phyloP scores from a whole-genome alignment of 495 filamentous ascomycete species.

The Penicillium steckii region DNA sequence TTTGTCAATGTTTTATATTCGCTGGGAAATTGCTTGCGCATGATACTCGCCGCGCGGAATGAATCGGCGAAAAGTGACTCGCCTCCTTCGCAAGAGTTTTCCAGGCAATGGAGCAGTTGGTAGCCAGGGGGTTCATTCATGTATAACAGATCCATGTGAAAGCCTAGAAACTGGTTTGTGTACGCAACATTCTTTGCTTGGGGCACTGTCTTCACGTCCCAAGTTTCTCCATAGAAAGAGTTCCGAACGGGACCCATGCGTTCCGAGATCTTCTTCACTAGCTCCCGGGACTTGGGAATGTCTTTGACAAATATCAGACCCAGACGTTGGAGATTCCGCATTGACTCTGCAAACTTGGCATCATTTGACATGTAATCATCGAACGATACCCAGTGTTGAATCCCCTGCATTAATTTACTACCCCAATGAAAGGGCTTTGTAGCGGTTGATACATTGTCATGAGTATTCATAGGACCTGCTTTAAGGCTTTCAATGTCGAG shows the following conservation, averaged over 20 bases:
- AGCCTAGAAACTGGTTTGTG: slow-evolving; percentile 71
- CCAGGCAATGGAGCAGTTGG: slow-evolving; percentile 84
- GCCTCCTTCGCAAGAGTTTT: slow-evolving; percentile 72
- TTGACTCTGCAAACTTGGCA: slow-evolving; percentile 48
- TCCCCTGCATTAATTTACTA: slow-evolving; percentile 14
- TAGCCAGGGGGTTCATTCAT: slow-evolving; percentile 73
- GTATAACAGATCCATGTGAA: slow-evolving; percentile 94
- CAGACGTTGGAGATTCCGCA: slow-evolving; percentile 51
- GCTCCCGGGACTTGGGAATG: slow-evolving; percentile 61
- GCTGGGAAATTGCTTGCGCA: slow-evolving; percentile 28
- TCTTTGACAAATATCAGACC: slow-evolving; percentile 73
- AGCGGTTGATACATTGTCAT: background rate
- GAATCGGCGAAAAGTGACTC: slow-evolving; percentile 80
- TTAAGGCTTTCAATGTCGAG: slow-evolving; percentile 35
- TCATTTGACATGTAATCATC: slow-evolving; percentile 64
- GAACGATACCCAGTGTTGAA: slow-evolving; percentile 57
- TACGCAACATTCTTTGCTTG: slow-evolving; percentile 89
- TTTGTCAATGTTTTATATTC: slow-evolving; percentile 40
- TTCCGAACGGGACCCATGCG: slow-evolving; percentile 73
- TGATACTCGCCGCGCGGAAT: slow-evolving; percentile 53
- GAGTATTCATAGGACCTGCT: slow-evolving; percentile 4
- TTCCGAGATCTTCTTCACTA: slow-evolving; percentile 64
- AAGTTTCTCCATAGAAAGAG: slow-evolving; percentile 86
- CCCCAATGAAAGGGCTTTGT: slow-evolving; percentile 35
- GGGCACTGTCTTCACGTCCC: slow-evolving; percentile 78